Conservation (phyloP, 2,329 filamentous ascomycete genomes). For the Samsoniella hepiali region DNA sequence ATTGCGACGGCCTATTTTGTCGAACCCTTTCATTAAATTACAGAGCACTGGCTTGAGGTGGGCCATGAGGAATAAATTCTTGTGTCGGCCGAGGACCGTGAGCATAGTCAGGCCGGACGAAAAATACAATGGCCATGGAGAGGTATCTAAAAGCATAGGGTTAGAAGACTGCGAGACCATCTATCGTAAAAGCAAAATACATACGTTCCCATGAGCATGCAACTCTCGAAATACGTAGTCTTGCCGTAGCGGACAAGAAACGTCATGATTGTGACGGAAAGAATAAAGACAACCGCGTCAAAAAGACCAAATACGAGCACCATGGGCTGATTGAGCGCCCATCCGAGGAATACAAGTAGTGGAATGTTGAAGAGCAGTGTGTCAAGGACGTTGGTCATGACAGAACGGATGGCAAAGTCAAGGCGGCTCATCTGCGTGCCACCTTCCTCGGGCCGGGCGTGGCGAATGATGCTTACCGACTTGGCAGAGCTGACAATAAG, state of each 20-base stretch:
- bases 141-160: constrained; percentile 16
- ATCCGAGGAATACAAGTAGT: constrained; percentile 14
- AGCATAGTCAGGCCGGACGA: constrained; percentile 19
- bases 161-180: neutral
- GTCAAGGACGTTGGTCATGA: constrained; percentile 18
- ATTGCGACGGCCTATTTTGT: constrained; percentile 16
- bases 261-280: constrained; percentile 21
- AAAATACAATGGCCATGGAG: constrained; percentile 20
- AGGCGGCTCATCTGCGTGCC: constrained; percentile 13
- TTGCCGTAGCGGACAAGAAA: constrained; percentile 22
- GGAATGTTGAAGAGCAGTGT: constrained; percentile 18
- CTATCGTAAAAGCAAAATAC: neutral
- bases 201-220: constrained; percentile 24
- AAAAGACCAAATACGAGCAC: constrained; percentile 21
- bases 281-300: constrained; percentile 20
- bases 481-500: constrained; percentile 15
- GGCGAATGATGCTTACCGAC: constrained; percentile 16
- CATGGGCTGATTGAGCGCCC: constrained; percentile 18
- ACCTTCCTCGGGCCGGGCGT: constrained; percentile 12
- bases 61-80: neutral
- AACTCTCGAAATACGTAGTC: constrained; percentile 22
- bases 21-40: constrained; percentile 14
- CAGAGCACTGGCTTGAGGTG: constrained; percentile 7
- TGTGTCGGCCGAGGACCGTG: neutral
- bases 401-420: constrained; percentile 17